Base-by-base conservation (phyloP, 805 yeast genomes). In the Myxozyma melibiosi region DNA sequence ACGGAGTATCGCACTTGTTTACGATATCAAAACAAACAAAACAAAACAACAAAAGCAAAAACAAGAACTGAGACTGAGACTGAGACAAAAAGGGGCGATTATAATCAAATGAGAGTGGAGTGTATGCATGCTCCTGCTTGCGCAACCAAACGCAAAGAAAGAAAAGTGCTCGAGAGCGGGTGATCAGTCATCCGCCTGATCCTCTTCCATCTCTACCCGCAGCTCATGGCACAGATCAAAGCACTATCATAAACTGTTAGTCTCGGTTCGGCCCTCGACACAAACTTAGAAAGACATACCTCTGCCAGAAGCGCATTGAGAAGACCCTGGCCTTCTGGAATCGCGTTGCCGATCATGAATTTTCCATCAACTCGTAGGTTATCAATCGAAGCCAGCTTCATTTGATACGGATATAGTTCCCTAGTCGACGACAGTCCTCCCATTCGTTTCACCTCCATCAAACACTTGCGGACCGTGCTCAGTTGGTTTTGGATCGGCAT, bases 251-350 rank as follows among this genome's bases (percentile, higher is more conserved):
- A 2, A 7, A 25, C 7, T 13, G 13, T 41, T 20, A 31, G 28
- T 20, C n/a, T 13, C 11, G 25, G 14, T 7, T 1, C 3, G 14
- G 20, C 18, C 20, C n/a, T 4, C 18, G 3, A 8, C 33, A 43
- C 25, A 20, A 9, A 16, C 14, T 8, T 24, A 22, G 18, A 3
- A 14, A n/a, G 7, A 25, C 57, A 28, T 25, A 56, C 61, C 57
- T 57, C 62, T 3, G 62, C 62, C 11, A 57, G 49, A 13, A 57
- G 31, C 16, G 62, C 62, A 52, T 58, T 90, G 62, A 94, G 77
- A n/a, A 96, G 84, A 4, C 97, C 99, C 73, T 94, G 99, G 11
- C 99, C 99, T 70, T 94, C 98, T 1, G 99, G 99, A 41, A 94
- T 86, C 62, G 89, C 88, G 50, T 84, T 88, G 60, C 88, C 89